phyloP scores from a whole-genome alignment of 331 rosid genomes.

The Arachis monticola region DNA sequence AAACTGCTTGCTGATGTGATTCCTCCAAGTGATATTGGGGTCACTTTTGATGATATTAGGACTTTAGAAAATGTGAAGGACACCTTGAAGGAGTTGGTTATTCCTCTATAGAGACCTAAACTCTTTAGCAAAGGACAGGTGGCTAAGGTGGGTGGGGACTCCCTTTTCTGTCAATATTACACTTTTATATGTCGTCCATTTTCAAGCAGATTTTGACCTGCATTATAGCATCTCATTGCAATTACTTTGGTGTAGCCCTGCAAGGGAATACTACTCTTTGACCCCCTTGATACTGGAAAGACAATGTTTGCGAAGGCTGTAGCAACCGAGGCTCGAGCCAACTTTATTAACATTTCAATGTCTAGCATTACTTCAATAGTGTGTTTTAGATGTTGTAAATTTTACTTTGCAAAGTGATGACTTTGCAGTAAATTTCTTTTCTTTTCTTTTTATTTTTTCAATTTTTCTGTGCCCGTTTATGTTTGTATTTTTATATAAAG shows the following conservation, averaged over 20 bases:
- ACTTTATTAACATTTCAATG: constrained; percentile 34
- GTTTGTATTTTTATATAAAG: no score
- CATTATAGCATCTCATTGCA: constrained; percentile 21
- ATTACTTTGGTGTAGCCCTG: background rate
- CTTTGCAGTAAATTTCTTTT: no score
- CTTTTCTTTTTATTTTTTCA: no score
- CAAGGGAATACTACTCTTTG: constrained; percentile 85
- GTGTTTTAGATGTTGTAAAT: no score
- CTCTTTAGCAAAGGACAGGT: constrained; percentile 89
- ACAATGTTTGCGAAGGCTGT: constrained; percentile 99
- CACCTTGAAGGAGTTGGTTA: constrained; percentile 73
- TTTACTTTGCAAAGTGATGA: no score
- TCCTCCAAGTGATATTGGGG: no score
- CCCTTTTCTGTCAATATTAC: constrained; percentile 3
- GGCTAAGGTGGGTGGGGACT: constrained; percentile 61
- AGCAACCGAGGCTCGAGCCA: constrained; percentile 99
- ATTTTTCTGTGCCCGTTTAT: no score
- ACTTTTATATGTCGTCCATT: constrained; percentile 13
- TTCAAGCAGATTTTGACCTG: constrained; percentile 7
- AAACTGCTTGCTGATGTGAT: constrained; percentile 49
- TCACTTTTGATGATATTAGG: no score
- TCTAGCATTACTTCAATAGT: no score
- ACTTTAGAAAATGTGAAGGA: no score
- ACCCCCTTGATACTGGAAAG: constrained; percentile 97
- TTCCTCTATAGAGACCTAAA: constrained; percentile 95